Evolutionary conservation across 768 basidiomycete species (phyloP).

Genomic region (Lactarius hengduanensis): DNA sequence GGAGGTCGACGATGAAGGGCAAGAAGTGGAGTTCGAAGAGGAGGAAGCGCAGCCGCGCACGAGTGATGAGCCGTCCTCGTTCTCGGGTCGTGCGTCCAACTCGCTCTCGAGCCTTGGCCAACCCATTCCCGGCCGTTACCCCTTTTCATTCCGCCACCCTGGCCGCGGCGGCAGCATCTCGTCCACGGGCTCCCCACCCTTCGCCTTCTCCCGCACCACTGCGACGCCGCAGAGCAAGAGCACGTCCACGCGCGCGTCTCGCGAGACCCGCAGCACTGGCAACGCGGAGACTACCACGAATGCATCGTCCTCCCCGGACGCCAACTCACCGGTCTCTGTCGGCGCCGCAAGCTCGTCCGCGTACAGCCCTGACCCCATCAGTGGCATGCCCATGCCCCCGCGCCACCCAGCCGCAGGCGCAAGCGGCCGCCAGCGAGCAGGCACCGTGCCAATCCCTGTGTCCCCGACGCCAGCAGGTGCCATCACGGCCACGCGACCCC

Average conservation of each 20-base stretch:
- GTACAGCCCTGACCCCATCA: conserved; percentile 30
- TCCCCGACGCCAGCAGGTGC: conserved; percentile 10
- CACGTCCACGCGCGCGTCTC: conserved; percentile 41
- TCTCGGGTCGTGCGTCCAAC: conserved; percentile 47
- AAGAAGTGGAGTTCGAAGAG: conserved; percentile 44
- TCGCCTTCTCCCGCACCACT: conserved; percentile 33
- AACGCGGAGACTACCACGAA: conserved; percentile 43
- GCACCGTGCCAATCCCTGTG: conserved; percentile 39
- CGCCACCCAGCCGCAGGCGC: conserved; percentile 41
- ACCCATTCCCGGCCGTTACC: conserved; percentile 67
- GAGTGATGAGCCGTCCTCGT: conserved; percentile 52
- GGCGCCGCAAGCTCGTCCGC: conserved; percentile 34
- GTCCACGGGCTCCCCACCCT: conserved; percentile 39
- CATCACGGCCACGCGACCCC: neutral
- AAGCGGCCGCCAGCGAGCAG: conserved; percentile 37
- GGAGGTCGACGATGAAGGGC: conserved; percentile 44
- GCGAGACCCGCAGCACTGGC: conserved; percentile 48
- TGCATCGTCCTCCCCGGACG: conserved; percentile 35
- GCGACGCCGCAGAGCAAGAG: conserved; percentile 36
- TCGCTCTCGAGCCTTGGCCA: conserved; percentile 87
- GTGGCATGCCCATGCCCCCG: conserved; percentile 50
- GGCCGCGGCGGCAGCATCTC: conserved; percentile 43
- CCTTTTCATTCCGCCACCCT: conserved; percentile 63
- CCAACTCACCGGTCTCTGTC: conserved; percentile 55
- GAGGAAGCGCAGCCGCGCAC: conserved; percentile 37